Percentiles rank a stretch among this genome's conserved stretches.
These are phyloP conservation scores for Penicillium antarcticum DNA, from an alignment of 495 filamentous ascomycete species.

Conservation along the genomic window DNA sequence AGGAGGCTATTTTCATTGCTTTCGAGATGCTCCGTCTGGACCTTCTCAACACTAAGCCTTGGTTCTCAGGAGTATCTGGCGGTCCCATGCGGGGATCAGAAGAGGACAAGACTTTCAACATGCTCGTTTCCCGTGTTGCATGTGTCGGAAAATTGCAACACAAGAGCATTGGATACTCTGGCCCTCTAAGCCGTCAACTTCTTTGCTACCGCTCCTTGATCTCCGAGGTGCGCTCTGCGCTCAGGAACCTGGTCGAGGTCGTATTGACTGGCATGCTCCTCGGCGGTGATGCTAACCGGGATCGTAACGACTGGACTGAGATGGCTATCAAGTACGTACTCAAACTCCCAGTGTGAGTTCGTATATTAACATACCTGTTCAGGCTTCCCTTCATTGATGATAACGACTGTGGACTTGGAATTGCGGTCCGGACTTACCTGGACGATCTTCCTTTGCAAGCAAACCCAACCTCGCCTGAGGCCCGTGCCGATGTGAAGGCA, in stretches of 20 bases:
- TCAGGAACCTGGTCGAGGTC: slow-evolving; percentile 82
- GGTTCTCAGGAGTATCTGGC: slow-evolving; percentile 58
- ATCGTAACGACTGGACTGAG: slow-evolving; percentile 65
- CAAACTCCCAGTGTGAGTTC: neutral
- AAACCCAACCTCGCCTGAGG: slow-evolving; percentile 56
- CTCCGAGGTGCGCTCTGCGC: slow-evolving; percentile 68
- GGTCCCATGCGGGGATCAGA: slow-evolving; percentile 57
- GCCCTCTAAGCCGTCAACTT: slow-evolving; percentile 85
- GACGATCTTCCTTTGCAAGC: slow-evolving; percentile 68
- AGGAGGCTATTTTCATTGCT: slow-evolving; percentile 68
- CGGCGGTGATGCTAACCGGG: slow-evolving; percentile 69
- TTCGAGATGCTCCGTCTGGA: slow-evolving; percentile 77
- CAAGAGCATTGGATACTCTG: slow-evolving; percentile 85
- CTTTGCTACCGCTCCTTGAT: slow-evolving; percentile 83
- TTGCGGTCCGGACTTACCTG: slow-evolving; percentile 88
- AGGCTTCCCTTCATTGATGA: slow-evolving; percentile 85
- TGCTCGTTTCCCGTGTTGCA: slow-evolving; percentile 81
- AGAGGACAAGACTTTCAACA: slow-evolving; percentile 63
- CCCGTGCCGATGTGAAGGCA: slow-evolving; percentile 55
- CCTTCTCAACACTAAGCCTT: slow-evolving; percentile 63
- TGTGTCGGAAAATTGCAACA: slow-evolving; percentile 80
- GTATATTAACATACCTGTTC: slow-evolving; percentile 27
- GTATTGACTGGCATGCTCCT: slow-evolving; percentile 74
- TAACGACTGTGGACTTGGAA: slow-evolving; percentile 79
- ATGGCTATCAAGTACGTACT: slow-evolving; percentile 66